phyloP scores from a whole-genome alignment of 2,329 filamentous ascomycete species.

The Pestalotiopsis sp. region DNA sequence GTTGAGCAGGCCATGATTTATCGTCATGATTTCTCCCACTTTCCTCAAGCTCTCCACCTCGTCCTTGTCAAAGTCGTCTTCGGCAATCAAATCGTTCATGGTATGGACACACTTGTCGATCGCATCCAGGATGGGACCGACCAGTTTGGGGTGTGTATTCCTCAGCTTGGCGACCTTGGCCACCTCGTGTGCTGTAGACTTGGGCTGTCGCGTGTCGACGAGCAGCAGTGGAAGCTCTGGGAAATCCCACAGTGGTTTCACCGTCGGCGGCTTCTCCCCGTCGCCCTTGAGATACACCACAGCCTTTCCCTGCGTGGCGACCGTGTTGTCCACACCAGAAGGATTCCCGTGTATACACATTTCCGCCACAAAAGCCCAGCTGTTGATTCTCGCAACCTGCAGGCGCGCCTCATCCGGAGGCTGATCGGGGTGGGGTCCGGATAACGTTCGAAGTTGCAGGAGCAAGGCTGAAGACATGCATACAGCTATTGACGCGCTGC shows the following conservation, averaged over 20 bases:
- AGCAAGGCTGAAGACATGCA: conserved; percentile 85
- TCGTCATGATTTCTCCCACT: conserved; percentile 84
- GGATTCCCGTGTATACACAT: conserved; percentile 98
- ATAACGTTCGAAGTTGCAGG: conserved; percentile 83
- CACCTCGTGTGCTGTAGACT: conserved; percentile 84
- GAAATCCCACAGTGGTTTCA: conserved; percentile 81
- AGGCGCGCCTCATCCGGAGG: conserved; percentile 82
- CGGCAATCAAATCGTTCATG: conserved; percentile 55
- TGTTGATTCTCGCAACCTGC: conserved; percentile 93
- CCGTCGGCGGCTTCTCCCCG: conserved; percentile 74
- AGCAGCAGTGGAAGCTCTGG: conserved; percentile 89
- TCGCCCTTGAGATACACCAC: conserved; percentile 86
- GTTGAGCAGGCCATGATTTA: conserved; percentile 93
- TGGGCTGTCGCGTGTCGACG: conserved; percentile 85
- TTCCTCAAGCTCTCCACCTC: conserved; percentile 67
- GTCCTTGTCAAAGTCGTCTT: conserved; percentile 69
- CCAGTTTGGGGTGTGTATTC: conserved; percentile 72
- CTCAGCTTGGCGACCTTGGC: conserved; percentile 79
- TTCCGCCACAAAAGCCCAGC: conserved; percentile 96
- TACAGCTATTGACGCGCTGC: conserved; percentile 91
- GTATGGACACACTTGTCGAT: conserved; percentile 74
- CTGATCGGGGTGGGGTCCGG: conserved; percentile 90
- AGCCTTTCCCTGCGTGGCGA: conserved; percentile 89
- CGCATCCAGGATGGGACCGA: conserved; percentile 79
- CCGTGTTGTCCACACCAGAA: conserved; percentile 95